Base-by-base conservation (phyloP, 139 green algal genomes). In the Tetratostichococcus sp. region DNA sequence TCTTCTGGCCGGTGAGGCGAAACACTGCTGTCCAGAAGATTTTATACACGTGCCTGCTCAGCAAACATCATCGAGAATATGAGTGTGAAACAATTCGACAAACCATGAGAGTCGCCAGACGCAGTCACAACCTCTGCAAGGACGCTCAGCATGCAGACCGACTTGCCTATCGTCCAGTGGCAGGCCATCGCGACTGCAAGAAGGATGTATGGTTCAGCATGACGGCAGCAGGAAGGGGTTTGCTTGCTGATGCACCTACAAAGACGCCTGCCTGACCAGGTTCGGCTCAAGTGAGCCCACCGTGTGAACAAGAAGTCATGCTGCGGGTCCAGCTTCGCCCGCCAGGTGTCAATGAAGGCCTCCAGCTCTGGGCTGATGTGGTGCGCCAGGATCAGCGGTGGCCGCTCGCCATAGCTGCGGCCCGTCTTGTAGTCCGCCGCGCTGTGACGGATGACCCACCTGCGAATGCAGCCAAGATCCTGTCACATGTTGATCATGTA, bases 381-480 rank as follows among this genome's bases (percentile, higher is more conserved):
- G 14, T 80, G 71, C 4, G 78, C 65, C 1, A 93, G 72, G 5
- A 88, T 65, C 65, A 94, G 62, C 0, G 88, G 86, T 2, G 89
- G 86, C 19, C 89, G 74, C 68, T 88, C 85, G 1, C 89, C 89
- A 42, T 93, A 93, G 3, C 73, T 32, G 25, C 74, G 76, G 25
- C 88, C 88, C 6, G 88, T 92, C 77, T 94, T 94, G 84, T 94
- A 93, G 78, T 93, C 86, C 0, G 28, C 69, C 0, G 83, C 70
- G 11, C 73, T 69, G 70, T 91, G 86, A 8, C 75, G 42, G 70
- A 94, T 91, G 28, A 90, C 59, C 85, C 83, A 91, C 4, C 77
- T 73, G 31, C 17, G 50, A 28, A 17, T 62, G 50, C 50, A 62
- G 50, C 26, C 50, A 62, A n/a, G n/a, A n/a, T n/a, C n/a, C n/a